Evolutionary conservation across 306 rosid species (phyloP).

Genomic region (Abrus precatorius): DNA sequence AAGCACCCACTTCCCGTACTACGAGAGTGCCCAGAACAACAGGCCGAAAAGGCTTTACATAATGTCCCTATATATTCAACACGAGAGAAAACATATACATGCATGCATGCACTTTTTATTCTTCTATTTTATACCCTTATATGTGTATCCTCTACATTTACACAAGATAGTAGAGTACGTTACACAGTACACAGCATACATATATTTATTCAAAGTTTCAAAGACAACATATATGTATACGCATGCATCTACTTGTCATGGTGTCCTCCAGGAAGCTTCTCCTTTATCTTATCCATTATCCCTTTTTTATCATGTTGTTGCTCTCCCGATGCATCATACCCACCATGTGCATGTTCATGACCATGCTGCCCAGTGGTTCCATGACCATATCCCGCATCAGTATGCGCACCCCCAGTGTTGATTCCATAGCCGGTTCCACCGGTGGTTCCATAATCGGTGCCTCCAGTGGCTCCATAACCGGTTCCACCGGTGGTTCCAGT

Average conservation of each 20-base stretch:
- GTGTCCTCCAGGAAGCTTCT: slow-evolving; percentile 42
- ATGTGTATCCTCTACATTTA: background rate
- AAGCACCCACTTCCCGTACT: background rate
- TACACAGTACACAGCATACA: background rate
- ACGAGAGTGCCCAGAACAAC: too few species aligned
- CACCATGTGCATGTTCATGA: background rate
- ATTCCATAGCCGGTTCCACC: background rate
- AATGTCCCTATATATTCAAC: background rate
- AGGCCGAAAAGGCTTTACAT: background rate
- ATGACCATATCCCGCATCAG: background rate
- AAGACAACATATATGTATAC: background rate
- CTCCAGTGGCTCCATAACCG: background rate
- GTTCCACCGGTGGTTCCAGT: background rate
- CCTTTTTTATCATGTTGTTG: slow-evolving; percentile 46
- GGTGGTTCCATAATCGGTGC: background rate
- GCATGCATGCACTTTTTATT: slow-evolving; percentile 15
- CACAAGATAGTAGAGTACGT: slow-evolving; percentile 13
- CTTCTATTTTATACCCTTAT: background rate
- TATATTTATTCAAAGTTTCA: slow-evolving; percentile 1
- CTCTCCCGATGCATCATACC: background rate
- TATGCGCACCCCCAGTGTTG: background rate
- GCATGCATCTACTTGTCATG: background rate
- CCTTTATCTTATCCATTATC: slow-evolving; percentile 45
- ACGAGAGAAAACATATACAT: background rate
- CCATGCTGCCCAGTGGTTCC: background rate